Conservation (phyloP, 805 yeast species). For the Saccharomycopsis synnaedendra region DNA sequence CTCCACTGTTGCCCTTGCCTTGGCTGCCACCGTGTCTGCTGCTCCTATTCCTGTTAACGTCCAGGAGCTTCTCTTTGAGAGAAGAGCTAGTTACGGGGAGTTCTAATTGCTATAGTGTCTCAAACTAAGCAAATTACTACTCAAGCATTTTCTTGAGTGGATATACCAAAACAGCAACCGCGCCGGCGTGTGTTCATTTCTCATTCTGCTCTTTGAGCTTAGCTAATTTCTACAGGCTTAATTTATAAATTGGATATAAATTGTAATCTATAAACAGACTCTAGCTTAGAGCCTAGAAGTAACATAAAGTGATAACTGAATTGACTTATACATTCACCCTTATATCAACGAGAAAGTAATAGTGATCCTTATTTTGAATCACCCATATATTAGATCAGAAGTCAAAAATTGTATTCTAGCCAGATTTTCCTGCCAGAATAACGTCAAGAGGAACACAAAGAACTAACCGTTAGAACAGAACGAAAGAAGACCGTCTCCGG, state of each 20-base stretch:
- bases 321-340: neutral
- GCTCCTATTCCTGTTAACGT: constrained; percentile 16
- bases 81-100: constrained; percentile 1
- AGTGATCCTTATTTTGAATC: neutral
- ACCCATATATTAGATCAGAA: neutral
- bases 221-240: neutral
- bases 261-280: neutral
- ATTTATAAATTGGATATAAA: neutral
- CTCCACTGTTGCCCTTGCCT: constrained; percentile 7
- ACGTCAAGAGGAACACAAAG: too few species aligned
- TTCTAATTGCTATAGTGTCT: neutral
- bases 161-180: too few species aligned
- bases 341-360: neutral
- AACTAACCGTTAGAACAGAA: neutral
- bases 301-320: neutral
- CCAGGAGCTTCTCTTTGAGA: constrained; percentile 5
- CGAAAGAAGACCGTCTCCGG: constrained; percentile 8
- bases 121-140: neutral
- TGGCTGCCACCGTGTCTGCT: constrained; percentile 14
- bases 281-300: neutral
- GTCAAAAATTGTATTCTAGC: neutral
- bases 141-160: too few species aligned
- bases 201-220: neutral
- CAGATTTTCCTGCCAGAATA: neutral
- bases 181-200: neutral